Evolutionary conservation across 345 rosid species (phyloP).

Genomic region (Sapria himalayana): DNA sequence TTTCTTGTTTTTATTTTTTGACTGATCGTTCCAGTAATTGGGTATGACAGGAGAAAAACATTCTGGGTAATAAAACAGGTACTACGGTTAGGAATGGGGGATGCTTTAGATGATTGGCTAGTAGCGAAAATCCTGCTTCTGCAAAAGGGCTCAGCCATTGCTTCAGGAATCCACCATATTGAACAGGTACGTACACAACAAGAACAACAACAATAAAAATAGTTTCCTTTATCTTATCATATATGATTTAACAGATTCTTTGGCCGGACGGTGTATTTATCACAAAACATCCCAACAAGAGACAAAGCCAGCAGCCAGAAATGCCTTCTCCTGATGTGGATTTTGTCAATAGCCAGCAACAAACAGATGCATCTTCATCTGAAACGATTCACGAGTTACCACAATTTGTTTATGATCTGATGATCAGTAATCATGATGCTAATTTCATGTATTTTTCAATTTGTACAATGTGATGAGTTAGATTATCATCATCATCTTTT

Average conservation of each 20-base stretch:
- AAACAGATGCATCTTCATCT: slow-evolving; percentile 23
- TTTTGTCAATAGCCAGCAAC: slow-evolving; percentile 14
- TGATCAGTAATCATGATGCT: slow-evolving; percentile 46
- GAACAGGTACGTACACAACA: too few relatives aligned
- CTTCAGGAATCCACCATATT: slow-evolving; percentile 67
- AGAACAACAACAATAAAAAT: too few relatives aligned
- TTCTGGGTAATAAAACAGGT: slow-evolving; percentile 98
- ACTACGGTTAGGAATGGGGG: slow-evolving; percentile 97
- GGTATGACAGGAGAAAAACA: slow-evolving; percentile 57
- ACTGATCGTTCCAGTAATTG: slow-evolving; percentile 7
- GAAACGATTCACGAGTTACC: slow-evolving; percentile 33
- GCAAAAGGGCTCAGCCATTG: slow-evolving; percentile 66
- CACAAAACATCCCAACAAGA: slow-evolving; percentile 80
- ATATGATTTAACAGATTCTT: slow-evolving; percentile 37
- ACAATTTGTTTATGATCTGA: slow-evolving; percentile 63
- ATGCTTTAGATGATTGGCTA: slow-evolving; percentile 98
- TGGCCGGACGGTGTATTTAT: slow-evolving; percentile 99
- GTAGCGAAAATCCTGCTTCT: slow-evolving; percentile 78
- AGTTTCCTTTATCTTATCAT: not conserved
- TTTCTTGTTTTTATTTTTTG: too few relatives aligned
- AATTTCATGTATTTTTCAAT: too few relatives aligned
- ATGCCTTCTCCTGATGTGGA: slow-evolving; percentile 14
- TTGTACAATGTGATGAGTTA: too few relatives aligned
- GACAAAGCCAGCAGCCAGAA: slow-evolving; percentile 22
- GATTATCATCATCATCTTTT: too few relatives aligned